Conservation (phyloP, 257 asterid species). For the Nicotiana obtusifolia region DNA sequence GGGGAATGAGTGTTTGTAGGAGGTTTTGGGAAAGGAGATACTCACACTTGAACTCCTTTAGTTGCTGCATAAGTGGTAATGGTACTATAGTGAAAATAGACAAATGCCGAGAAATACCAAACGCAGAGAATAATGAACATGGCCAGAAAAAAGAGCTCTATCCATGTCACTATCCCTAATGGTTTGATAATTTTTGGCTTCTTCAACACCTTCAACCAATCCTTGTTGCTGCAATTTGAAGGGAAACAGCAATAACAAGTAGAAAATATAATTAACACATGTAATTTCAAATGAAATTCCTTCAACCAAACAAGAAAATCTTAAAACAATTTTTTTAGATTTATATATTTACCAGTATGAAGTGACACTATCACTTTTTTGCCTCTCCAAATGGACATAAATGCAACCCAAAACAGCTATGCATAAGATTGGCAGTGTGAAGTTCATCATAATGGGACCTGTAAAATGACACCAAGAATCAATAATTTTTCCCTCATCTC, state of each 20-base stretch:
- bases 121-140: constrained; percentile 67
- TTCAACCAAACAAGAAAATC: not conserved
- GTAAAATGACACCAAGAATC: not conserved
- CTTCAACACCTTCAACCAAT: constrained; percentile 37
- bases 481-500: not conserved
- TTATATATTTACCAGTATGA: not conserved
- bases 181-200: constrained; percentile 65
- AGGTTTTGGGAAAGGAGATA: not conserved
- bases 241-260: not conserved
- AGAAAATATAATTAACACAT: not conserved
- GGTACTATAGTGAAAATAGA: constrained; percentile 61
- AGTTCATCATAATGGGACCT: constrained; percentile 90
- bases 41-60: constrained; percentile 62
- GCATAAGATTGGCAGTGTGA: constrained; percentile 86
- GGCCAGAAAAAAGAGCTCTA: constrained; percentile 52
- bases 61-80: constrained; percentile 32
- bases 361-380: constrained; percentile 10
- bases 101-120: constrained; percentile 71
- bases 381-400: constrained; percentile 68
- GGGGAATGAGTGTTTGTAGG: not conserved
- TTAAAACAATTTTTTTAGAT: not conserved
- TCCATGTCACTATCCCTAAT: constrained; percentile 65
- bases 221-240: constrained; percentile 14
- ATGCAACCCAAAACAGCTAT: constrained; percentile 87
- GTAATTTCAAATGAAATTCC: not conserved